phyloP scores from a whole-genome alignment of 2,329 filamentous ascomycete genomes.

The Arthrinium puccinioides region DNA sequence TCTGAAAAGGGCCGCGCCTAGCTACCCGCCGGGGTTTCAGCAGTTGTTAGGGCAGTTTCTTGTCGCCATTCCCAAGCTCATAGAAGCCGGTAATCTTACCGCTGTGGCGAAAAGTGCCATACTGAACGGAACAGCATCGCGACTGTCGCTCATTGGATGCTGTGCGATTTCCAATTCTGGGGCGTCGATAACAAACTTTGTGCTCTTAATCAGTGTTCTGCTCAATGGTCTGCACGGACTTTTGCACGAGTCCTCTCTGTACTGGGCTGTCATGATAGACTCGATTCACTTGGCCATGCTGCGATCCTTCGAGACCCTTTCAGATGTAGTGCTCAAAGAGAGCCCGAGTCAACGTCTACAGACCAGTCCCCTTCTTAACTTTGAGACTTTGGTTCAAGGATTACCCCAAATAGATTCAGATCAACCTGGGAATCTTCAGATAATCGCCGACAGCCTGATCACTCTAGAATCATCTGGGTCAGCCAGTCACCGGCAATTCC shows the following conservation, averaged over 20 bases:
- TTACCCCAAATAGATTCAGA: conserved; percentile 6
- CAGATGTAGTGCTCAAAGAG: neutral
- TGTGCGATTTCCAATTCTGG: conserved; percentile 27
- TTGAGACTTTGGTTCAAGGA: neutral
- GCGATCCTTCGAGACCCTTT: conserved; percentile 8
- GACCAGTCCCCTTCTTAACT: neutral
- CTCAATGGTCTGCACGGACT: conserved; percentile 14
- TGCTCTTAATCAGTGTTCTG: conserved; percentile 29
- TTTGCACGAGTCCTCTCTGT: conserved; percentile 13
- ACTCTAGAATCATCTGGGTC: conserved; percentile 4
- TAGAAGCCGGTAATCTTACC: conserved; percentile 8
- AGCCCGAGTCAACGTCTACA: neutral
- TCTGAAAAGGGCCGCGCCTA: conserved; percentile 16
- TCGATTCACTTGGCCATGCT: conserved; percentile 16
- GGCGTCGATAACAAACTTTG: conserved; percentile 30
- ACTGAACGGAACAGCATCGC: conserved; percentile 30
- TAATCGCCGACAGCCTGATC: conserved; percentile 6
- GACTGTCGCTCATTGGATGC: conserved; percentile 43
- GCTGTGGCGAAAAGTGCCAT: conserved; percentile 10
- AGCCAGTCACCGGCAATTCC: conserved; percentile 8
- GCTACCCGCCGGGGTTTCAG: conserved; percentile 20
- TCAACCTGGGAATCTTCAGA: conserved; percentile 6
- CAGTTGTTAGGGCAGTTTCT: conserved; percentile 20
- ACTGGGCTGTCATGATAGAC: conserved; percentile 19
- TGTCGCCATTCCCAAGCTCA: conserved; percentile 15